Evolutionary conservation across 2,329 filamentous ascomycete genomes (phyloP).

Genomic region (Claviceps humidiphila): DNA sequence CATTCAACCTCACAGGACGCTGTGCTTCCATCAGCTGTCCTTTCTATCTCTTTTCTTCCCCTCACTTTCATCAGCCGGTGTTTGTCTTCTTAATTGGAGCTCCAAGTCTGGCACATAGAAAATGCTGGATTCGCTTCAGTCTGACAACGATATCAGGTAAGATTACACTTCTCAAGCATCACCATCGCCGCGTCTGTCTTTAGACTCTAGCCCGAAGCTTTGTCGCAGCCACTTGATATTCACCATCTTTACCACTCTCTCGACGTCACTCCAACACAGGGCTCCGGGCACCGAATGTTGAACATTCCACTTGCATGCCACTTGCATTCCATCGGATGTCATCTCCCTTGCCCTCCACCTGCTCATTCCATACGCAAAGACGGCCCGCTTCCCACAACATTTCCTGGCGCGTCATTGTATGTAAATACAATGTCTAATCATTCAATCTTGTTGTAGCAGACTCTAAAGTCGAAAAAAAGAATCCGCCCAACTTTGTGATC

Average conservation of each 20-base stretch:
- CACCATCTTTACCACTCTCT: not conserved
- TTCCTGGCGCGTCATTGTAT: conserved; percentile 2
- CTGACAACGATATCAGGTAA: conserved; percentile 1
- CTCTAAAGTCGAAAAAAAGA: not conserved
- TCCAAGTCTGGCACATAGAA: not conserved
- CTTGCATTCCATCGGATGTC: conserved; percentile 8
- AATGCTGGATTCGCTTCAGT: not conserved
- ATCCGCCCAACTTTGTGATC: not conserved
- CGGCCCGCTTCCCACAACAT: conserved; percentile 10
- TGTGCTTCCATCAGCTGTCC: not conserved
- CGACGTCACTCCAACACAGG: not conserved
- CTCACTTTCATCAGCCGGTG: not conserved
- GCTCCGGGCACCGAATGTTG: not conserved
- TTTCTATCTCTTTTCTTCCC: not conserved
- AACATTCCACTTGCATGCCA: not conserved
- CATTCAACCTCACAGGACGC: not conserved
- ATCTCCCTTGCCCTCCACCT: conserved; percentile 4
- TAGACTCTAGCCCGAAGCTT: not conserved
- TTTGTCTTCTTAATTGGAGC: not conserved
- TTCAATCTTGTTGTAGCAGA: conserved; percentile 3
- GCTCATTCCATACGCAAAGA: conserved; percentile 13
- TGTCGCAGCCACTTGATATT: not conserved
- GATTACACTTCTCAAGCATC: not conserved
- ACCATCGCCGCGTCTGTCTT: no score
- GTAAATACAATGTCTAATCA: conserved; percentile 4